phyloP scores from a whole-genome alignment of 371 early-diverging fungal species.

The Mucor plumbeus region DNA sequence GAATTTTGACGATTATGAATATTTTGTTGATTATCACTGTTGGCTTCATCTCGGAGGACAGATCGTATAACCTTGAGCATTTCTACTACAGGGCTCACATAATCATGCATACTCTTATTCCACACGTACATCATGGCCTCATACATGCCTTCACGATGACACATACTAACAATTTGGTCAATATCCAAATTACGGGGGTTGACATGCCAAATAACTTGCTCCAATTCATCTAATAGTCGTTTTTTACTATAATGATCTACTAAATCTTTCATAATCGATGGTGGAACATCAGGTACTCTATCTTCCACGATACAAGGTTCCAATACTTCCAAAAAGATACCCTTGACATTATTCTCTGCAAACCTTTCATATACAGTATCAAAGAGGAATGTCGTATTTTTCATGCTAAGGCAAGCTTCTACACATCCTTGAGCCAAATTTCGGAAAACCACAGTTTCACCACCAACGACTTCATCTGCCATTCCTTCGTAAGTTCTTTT shows the following conservation, averaged over 20 bases:
- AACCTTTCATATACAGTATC: slow-evolving; percentile 77
- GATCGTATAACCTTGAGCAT: slow-evolving; percentile 66
- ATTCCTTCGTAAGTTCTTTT: slow-evolving; percentile 51
- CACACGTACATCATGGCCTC: slow-evolving; percentile 82
- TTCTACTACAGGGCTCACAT: slow-evolving; percentile 80
- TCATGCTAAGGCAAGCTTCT: slow-evolving; percentile 73
- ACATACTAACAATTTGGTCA: slow-evolving; percentile 71
- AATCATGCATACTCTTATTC: slow-evolving; percentile 78
- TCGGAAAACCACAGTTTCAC: slow-evolving; percentile 53
- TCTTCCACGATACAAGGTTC: slow-evolving; percentile 70
- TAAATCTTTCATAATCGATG: slow-evolving; percentile 74
- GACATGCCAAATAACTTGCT: slow-evolving; percentile 78
- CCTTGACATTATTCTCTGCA: slow-evolving; percentile 59
- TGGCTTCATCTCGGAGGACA: slow-evolving; percentile 52
- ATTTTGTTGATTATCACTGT: slow-evolving; percentile 7
- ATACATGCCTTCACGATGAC: slow-evolving; percentile 68
- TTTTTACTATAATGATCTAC: slow-evolving; percentile 64
- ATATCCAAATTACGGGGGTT: slow-evolving; percentile 78
- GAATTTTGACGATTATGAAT: slow-evolving; percentile 43
- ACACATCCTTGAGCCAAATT: slow-evolving; percentile 67
- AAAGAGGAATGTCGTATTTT: slow-evolving; percentile 72
- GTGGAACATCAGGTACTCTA: slow-evolving; percentile 63
- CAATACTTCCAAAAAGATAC: slow-evolving; percentile 69
- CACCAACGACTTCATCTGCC: slow-evolving; percentile 49
- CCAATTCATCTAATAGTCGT: slow-evolving; percentile 64